Percentiles rank a stretch among this genome's conserved stretches.
Conservation (phyloP, 73 alveolate genomes). For the Tetrahymena thermophila region DNA sequence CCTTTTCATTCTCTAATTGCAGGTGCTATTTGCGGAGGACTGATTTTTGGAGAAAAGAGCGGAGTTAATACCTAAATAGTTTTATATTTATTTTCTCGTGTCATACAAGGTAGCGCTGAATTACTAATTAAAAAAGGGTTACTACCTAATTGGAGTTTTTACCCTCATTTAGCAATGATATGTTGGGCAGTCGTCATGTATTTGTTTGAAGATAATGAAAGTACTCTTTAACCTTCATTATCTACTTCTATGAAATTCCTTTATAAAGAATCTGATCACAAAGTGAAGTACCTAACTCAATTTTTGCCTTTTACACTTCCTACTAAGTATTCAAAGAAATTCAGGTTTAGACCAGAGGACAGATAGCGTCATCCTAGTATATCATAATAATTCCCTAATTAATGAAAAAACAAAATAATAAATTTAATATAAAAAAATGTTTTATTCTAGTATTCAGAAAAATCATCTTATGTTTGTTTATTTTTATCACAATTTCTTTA, state of each 20-base stretch:
- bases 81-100: conserved; percentile 61
- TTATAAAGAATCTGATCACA: conserved; percentile 61
- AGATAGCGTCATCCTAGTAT: background rate
- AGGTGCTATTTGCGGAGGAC: conserved; percentile 56
- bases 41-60: conserved; percentile 53
- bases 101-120: conserved; percentile 50
- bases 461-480: no score
- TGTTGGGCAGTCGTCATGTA: conserved; percentile 75
- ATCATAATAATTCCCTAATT: background rate
- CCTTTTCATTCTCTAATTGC: conserved; percentile 56
- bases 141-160: conserved; percentile 45
- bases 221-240: conserved; percentile 55
- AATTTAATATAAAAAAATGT: no score
- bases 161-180: conserved; percentile 44
- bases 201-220: conserved; percentile 61
- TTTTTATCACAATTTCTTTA: no score
- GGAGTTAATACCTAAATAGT: conserved; percentile 65
- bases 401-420: background rate
- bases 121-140: conserved; percentile 7
- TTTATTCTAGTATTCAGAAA: background rate
- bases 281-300: conserved; percentile 34
- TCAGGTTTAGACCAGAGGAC: background rate
- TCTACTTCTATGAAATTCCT: conserved; percentile 60
- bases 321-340: conserved; percentile 3
- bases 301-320: conserved; percentile 53